phyloP scores from a whole-genome alignment of 2,329 filamentous ascomycete genomes.

The Madurella mycetomatis region DNA sequence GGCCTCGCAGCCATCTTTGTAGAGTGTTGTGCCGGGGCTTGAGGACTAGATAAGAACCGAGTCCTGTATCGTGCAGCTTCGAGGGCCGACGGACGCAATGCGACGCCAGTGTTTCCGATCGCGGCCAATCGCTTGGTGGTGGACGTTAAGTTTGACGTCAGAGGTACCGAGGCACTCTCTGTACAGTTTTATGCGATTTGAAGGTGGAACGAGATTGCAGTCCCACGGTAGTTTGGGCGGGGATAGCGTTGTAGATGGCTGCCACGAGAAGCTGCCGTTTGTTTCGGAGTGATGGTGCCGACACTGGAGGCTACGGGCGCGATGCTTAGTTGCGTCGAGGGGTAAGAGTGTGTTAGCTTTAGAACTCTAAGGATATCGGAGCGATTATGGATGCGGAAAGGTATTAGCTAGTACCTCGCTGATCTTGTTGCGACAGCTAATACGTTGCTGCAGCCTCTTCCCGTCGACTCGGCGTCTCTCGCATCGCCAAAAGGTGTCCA shows the following conservation, averaged over 20 bases:
- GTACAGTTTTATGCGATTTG: not conserved
- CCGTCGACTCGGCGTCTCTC: constrained; percentile 3
- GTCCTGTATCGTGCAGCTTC: not conserved
- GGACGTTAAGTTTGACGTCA: not conserved
- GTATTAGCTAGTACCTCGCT: not conserved
- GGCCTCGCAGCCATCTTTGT: constrained; percentile 43
- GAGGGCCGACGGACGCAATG: not conserved
- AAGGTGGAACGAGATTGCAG: not conserved
- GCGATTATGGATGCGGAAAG: not conserved
- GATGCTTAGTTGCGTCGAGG: not conserved
- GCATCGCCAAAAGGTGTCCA: constrained; percentile 21
- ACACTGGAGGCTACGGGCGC: not conserved
- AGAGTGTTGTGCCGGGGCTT: not conserved
- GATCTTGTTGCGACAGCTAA: not conserved
- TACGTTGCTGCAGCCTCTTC: constrained; percentile 2
- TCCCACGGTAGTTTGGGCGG: not conserved
- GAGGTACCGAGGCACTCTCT: not conserved
- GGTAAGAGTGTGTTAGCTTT: not conserved
- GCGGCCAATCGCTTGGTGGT: not conserved
- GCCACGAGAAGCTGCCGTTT: not conserved
- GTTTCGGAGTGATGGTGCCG: not conserved
- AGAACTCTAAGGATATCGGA: not conserved
- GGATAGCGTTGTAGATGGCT: not conserved
- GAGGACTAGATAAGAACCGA: not conserved
- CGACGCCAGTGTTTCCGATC: not conserved